Evolutionary conservation across 1,284 basidiomycete genomes (phyloP).

Genomic region (Schizophyllum commune): DNA sequence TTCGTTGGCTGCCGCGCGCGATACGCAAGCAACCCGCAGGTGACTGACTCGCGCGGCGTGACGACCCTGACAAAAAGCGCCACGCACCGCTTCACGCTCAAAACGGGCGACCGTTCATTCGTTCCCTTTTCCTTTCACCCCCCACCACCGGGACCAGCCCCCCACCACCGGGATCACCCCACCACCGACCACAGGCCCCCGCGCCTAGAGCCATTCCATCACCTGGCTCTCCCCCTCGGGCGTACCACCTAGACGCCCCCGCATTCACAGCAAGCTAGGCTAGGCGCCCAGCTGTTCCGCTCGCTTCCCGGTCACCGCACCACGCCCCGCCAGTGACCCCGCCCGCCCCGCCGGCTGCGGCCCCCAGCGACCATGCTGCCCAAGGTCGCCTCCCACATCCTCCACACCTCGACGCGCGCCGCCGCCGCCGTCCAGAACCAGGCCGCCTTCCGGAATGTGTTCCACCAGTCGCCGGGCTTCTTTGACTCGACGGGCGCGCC

Average conservation of each 20-base stretch:
- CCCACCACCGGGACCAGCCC: too few species aligned
- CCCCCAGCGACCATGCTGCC: conserved; percentile 50
- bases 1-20: not conserved
- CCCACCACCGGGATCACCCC: too few species aligned
- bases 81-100: not conserved
- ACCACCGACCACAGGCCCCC: too few species aligned
- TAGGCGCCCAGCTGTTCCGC: not conserved
- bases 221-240: too few species aligned
- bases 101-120: too few species aligned
- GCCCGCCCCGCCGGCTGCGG: too few species aligned
- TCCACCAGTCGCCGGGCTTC: conserved; percentile 48
- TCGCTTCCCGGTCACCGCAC: not conserved
- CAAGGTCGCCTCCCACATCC: conserved; percentile 67
- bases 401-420: conserved; percentile 67
- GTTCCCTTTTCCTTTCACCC: too few species aligned
- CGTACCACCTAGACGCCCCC: too few species aligned
- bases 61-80: not conserved
- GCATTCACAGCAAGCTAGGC: too few species aligned
- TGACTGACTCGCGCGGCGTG: not conserved
- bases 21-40: not conserved
- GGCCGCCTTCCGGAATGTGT: conserved; percentile 64
- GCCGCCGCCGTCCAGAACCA: conserved; percentile 68
- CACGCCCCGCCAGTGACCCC: not conserved
- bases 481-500: conserved; percentile 26
- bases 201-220: too few species aligned